phyloP scores from a whole-genome alignment of 1,139 yeast genomes.

The Lodderomyces parapsilosis region DNA sequence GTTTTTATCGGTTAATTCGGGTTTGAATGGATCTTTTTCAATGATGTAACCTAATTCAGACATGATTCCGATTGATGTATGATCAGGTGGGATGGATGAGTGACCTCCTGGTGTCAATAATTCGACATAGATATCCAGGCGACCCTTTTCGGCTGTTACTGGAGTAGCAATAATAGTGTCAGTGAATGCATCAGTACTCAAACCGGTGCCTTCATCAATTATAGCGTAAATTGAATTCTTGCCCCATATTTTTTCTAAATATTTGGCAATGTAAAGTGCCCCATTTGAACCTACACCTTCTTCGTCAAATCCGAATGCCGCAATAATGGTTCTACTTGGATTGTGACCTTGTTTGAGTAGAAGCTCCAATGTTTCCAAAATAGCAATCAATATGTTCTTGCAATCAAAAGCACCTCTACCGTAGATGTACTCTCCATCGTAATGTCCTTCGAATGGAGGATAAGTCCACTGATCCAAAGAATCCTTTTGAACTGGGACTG shows the following conservation, averaged over 20 bases:
- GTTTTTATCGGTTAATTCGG: slow-evolving; percentile 31
- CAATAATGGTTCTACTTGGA: slow-evolving; percentile 38
- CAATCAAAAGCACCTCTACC: slow-evolving; percentile 47
- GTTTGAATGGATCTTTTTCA: slow-evolving; percentile 36
- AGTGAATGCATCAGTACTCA: slow-evolving; percentile 25
- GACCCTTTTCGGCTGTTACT: slow-evolving; percentile 44
- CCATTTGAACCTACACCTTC: slow-evolving; percentile 38
- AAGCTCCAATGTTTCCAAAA: slow-evolving; percentile 40
- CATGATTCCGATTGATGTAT: slow-evolving; percentile 44
- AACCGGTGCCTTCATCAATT: slow-evolving; percentile 40
- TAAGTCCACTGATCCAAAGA: slow-evolving; percentile 63
- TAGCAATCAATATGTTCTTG: slow-evolving; percentile 38
- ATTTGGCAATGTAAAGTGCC: slow-evolving; percentile 28
- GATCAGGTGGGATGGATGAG: slow-evolving; percentile 46
- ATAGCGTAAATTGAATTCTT: slow-evolving; percentile 34
- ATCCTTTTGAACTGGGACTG: slow-evolving; percentile 71
- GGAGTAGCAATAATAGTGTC: slow-evolving; percentile 38
- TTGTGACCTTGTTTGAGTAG: slow-evolving; percentile 26
- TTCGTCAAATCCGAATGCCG: slow-evolving; percentile 48
- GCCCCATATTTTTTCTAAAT: slow-evolving; percentile 34
- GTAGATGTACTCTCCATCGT: slow-evolving; percentile 50
- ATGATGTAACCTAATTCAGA: slow-evolving; percentile 39
- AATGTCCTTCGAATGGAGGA: slow-evolving; percentile 70
- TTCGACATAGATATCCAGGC: slow-evolving; percentile 30
- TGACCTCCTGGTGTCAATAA: slow-evolving; percentile 48